Conservation (phyloP, 495 filamentous ascomycete species). For the Parmelia sp. region DNA sequence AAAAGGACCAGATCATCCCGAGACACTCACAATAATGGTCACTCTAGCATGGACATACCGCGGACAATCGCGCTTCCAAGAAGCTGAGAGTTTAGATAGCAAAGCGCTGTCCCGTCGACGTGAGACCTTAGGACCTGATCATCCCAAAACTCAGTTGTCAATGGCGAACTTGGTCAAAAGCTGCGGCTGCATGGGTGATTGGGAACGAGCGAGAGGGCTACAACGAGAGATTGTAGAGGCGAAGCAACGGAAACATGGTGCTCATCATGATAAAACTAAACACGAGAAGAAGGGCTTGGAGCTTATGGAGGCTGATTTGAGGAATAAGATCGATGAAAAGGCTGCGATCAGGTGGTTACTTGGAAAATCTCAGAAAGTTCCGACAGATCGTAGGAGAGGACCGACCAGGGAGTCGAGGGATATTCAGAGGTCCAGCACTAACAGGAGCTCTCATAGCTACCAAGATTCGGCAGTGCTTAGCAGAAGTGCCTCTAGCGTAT, state of each 20-base stretch:
- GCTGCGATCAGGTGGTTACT: not conserved
- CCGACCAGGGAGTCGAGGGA: not conserved
- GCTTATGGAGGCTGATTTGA: not conserved
- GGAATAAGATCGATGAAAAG: not conserved
- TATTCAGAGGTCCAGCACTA: not conserved
- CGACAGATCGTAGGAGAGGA: not conserved
- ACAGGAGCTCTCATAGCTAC: not conserved
- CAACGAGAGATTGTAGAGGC: not conserved
- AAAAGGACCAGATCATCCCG: conserved; percentile 29
- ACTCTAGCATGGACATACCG: conserved; percentile 27
- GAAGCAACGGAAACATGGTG: not conserved
- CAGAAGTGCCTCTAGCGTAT: not conserved
- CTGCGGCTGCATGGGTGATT: not conserved
- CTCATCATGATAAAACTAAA: not conserved
- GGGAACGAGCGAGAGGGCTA: not conserved
- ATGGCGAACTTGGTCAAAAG: conserved; percentile 28
- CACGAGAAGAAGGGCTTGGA: not conserved
- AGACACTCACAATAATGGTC: conserved; percentile 31
- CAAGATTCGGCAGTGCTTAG: not conserved
- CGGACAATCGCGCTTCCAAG: conserved; percentile 28
- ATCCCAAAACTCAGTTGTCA: conserved; percentile 31
- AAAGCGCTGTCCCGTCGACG: conserved; percentile 26
- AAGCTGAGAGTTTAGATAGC: conserved; percentile 28
- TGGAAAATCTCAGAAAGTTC: too few relatives aligned
- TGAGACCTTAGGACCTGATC: conserved; percentile 27